These are phyloP conservation scores for Barnettozyma salicaria DNA, from an alignment of 805 yeast genomes.

Conservation along the genomic window DNA sequence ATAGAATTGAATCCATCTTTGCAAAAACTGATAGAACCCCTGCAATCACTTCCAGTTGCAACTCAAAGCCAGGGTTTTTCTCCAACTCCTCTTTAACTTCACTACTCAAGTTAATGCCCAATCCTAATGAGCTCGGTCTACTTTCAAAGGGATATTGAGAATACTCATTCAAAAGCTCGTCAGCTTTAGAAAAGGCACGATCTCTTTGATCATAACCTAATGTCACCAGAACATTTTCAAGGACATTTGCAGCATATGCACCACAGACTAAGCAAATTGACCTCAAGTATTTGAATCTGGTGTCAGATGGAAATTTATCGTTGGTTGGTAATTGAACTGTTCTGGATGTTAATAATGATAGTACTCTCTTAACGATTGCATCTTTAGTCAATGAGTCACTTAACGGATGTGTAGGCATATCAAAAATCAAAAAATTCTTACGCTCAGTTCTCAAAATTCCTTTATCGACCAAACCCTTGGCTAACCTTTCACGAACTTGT, in stretches of 20 bases:
- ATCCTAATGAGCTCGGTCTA: constrained; percentile 54
- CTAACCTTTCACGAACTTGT: constrained; percentile 93
- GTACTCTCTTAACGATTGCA: constrained; percentile 64
- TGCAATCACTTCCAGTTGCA: constrained; percentile 83
- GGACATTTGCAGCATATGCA: constrained; percentile 91
- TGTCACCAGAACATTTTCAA: constrained; percentile 77
- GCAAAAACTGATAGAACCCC: constrained; percentile 89
- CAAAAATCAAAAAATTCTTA: constrained; percentile 88
- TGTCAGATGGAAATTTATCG: constrained; percentile 61
- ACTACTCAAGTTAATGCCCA: constrained; percentile 60
- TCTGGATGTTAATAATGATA: constrained; percentile 65
- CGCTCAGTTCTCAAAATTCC: constrained; percentile 94
- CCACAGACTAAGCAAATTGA: constrained; percentile 80
- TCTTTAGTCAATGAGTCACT: constrained; percentile 84
- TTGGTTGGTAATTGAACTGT: constrained; percentile 53
- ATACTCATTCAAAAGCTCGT: constrained; percentile 76
- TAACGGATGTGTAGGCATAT: constrained; percentile 98
- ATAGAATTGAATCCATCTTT: constrained; percentile 85
- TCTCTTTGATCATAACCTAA: constrained; percentile 86
- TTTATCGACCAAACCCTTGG: constrained; percentile 95
- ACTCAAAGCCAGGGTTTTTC: constrained; percentile 38
- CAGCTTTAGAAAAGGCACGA: constrained; percentile 89
- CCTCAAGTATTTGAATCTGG: constrained; percentile 67
- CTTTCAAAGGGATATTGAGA: constrained; percentile 79
- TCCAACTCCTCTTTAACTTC: constrained; percentile 40